Percentiles rank a stretch among this genome's conserved stretches.
Evolutionary conservation across 768 basidiomycete genomes (phyloP).

Genomic region (Holtermannia corniformis): DNA sequence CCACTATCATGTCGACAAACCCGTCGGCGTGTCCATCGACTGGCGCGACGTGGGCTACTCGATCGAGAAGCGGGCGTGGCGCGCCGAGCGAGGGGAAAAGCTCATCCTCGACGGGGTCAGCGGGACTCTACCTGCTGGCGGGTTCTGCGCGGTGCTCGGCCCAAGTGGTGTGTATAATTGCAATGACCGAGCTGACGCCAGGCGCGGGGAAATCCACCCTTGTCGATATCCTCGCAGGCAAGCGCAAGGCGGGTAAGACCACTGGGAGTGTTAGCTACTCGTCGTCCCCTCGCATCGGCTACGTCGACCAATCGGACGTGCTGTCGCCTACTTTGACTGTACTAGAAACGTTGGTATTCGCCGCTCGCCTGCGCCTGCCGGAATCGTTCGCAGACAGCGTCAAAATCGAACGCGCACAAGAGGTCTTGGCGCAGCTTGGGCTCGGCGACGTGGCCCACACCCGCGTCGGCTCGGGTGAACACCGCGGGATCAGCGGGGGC

Average conservation of each 20-base stretch:
- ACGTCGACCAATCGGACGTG: constrained; percentile 79
- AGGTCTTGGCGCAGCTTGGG: constrained; percentile 67
- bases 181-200: constrained; percentile 15
- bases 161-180: constrained; percentile 57
- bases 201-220: constrained; percentile 85
- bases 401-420: constrained; percentile 46
- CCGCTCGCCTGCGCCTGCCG: constrained; percentile 72
- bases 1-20: constrained; percentile 41
- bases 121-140: constrained; percentile 65
- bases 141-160: constrained; percentile 84
- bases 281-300: constrained; percentile 52
- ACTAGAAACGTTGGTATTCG: constrained; percentile 71
- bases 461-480: constrained; percentile 63
- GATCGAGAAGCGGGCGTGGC: constrained; percentile 39
- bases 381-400: constrained; percentile 41
- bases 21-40: constrained; percentile 53
- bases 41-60: constrained; percentile 65
- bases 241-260: constrained; percentile 60
- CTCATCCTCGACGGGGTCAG: constrained; percentile 60
- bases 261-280: constrained; percentile 59
- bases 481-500: constrained; percentile 79
- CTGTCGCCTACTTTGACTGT: constrained; percentile 72
- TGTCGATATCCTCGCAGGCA: constrained; percentile 80
- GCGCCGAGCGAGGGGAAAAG: constrained; percentile 45
- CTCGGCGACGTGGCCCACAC: constrained; percentile 59